These are phyloP conservation scores for Glebionis coronaria DNA, from an alignment of 129 eudicot species.

Conservation along the genomic window DNA sequence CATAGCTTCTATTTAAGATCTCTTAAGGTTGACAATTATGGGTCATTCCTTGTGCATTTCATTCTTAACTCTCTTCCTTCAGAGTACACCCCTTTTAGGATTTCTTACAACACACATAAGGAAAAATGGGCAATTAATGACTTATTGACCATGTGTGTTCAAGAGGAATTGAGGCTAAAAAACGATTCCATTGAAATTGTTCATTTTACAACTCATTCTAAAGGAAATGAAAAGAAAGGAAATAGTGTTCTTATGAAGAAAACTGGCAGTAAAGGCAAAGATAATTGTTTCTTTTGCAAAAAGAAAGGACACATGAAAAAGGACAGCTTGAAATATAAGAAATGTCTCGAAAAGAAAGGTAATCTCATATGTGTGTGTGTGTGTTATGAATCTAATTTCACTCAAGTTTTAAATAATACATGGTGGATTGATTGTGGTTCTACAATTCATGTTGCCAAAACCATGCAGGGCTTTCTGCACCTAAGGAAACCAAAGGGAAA, in stretches of 20 bases:
- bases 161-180: neutral
- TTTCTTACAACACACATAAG: neutral
- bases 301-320: neutral
- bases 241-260: neutral
- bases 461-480: neutral
- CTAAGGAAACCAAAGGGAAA: neutral
- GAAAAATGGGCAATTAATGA: neutral
- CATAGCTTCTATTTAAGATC: too few relatives aligned
- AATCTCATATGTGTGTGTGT: neutral
- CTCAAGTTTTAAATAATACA: neutral
- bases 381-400: neutral
- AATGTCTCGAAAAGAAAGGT: neutral
- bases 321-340: neutral
- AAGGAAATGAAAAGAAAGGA: neutral
- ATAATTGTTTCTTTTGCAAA: neutral
- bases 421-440: neutral
- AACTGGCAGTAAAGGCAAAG: neutral
- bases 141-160: constrained; percentile 2
- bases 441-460: neutral
- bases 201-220: neutral
- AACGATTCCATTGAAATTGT: neutral
- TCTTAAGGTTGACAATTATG: too few relatives aligned
- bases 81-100: neutral
- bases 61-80: neutral
- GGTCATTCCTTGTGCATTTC: neutral